A percentile compares a stretch with the other conserved stretches of the same genome.
These are phyloP conservation scores for Leptomonas pyrrhocoris DNA, from an alignment of 208 protist species.

Conservation along the genomic window DNA sequence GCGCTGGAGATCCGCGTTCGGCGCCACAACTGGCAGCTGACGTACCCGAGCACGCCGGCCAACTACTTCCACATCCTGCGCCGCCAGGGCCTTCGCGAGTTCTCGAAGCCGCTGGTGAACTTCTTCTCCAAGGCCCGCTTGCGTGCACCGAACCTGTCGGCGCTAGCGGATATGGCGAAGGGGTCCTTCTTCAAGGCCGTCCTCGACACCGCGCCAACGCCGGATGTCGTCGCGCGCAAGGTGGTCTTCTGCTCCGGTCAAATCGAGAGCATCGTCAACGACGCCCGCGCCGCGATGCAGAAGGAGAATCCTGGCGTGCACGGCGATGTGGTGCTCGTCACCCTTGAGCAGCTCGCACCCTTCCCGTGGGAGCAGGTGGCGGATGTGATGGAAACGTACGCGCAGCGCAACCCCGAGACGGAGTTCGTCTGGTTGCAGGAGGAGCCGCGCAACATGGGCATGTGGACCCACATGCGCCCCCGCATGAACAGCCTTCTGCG, in stretches of 20 bases:
- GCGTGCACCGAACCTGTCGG: conserved; percentile 90
- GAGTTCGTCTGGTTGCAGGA: conserved; percentile 97
- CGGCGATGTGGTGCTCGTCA: conserved; percentile 91
- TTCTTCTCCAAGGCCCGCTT: conserved; percentile 94
- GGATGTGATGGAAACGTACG: conserved; percentile 89
- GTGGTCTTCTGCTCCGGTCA: conserved; percentile 98
- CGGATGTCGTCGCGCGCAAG: conserved; percentile 70
- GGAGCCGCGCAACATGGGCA: conserved; percentile 98
- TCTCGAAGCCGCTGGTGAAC: conserved; percentile 98
- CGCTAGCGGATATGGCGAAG: conserved; percentile 71
- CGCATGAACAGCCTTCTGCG: conserved; percentile 84
- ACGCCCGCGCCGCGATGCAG: conserved; percentile 63
- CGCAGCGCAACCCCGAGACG: conserved; percentile 76
- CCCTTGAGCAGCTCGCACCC: conserved; percentile 96
- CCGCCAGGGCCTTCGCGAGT: conserved; percentile 96
- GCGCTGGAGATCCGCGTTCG: conserved; percentile 81
- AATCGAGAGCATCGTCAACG: conserved; percentile 97
- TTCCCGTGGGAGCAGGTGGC: conserved; percentile 98
- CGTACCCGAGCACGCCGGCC: conserved; percentile 97
- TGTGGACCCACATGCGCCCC: conserved; percentile 88
- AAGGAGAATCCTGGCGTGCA: conserved; percentile 49
- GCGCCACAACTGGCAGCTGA: conserved; percentile 93
- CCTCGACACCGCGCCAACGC: conserved; percentile 27
- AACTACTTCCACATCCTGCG: conserved; percentile 99
- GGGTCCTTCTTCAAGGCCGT: conserved; percentile 66